Percentiles rank a stretch among this genome's conserved stretches.
Conservation (phyloP, 176 grass and related monocot genomes). For the Microstegium vimineum region DNA sequence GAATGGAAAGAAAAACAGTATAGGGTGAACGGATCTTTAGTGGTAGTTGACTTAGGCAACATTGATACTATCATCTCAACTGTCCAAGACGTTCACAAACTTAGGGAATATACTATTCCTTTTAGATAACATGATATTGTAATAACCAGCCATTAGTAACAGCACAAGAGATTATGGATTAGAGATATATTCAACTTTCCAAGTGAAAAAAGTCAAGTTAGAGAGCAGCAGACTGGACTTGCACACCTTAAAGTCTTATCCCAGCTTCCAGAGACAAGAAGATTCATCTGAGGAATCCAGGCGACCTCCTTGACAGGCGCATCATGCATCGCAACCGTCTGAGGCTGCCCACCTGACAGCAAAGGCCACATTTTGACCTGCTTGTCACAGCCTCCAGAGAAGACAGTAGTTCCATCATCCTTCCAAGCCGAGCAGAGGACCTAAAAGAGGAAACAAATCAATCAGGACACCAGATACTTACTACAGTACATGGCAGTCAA, state of each 20-base stretch:
- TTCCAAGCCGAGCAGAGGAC: slow-evolving; percentile 95
- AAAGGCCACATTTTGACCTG: slow-evolving; percentile 93
- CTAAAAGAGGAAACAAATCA: slow-evolving; percentile 37
- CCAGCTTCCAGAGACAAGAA: slow-evolving; percentile 90
- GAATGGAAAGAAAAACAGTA: slow-evolving; percentile 15
- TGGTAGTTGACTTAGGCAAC: not conserved
- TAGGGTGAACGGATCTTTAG: not conserved
- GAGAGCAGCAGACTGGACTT: not conserved
- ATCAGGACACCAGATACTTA: slow-evolving; percentile 7
- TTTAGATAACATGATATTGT: too few relatives aligned
- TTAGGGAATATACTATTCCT: not conserved
- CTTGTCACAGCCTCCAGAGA: slow-evolving; percentile 93
- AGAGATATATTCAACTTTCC: not conserved
- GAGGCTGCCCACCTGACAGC: slow-evolving; percentile 74
- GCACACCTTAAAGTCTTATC: slow-evolving; percentile 79
- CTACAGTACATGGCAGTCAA: not conserved
- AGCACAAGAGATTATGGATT: not conserved
- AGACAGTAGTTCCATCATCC: slow-evolving; percentile 84
- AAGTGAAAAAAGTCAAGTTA: not conserved
- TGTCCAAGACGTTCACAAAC: not conserved
- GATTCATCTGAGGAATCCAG: slow-evolving; percentile 94
- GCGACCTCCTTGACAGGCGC: slow-evolving; percentile 71
- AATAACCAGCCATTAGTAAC: not conserved
- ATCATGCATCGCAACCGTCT: slow-evolving; percentile 82
- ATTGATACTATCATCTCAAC: not conserved